Evolutionary conservation across 257 asterid species (phyloP).

Genomic region (Solanum bulbocastanum): DNA sequence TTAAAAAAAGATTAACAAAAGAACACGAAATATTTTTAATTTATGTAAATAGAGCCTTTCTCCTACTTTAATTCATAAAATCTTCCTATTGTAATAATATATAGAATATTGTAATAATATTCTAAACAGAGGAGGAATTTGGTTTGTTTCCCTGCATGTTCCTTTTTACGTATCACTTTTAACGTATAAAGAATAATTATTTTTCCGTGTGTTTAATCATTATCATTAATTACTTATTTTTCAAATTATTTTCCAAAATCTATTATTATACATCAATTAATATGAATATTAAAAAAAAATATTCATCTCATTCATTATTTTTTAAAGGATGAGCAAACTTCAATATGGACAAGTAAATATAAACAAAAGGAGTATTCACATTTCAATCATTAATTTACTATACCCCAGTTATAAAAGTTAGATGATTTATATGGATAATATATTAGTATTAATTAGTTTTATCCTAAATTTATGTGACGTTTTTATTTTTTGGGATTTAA

Average conservation of each 20-base stretch:
- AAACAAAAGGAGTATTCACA: neutral
- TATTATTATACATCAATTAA: no score
- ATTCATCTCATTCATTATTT: no score
- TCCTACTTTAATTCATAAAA: neutral
- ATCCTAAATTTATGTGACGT: neutral
- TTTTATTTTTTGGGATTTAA: neutral
- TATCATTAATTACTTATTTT: no score
- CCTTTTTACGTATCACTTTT: no score
- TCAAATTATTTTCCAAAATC: no score
- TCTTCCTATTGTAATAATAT: neutral
- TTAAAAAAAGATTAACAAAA: neutral
- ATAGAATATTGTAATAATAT: neutral
- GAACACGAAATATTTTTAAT: neutral
- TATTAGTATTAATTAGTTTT: neutral
- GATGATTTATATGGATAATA: neutral
- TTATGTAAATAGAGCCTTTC: neutral
- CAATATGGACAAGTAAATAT: neutral
- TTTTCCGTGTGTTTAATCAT: neutral
- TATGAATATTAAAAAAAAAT: no score
- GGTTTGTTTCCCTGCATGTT: neutral
- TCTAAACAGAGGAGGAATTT: neutral
- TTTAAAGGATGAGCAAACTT: neutral
- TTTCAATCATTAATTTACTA: neutral
- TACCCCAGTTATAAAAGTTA: neutral
- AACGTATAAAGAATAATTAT: no score